A percentile compares a stretch with the other conserved stretches of the same genome.
Conservation (phyloP, 2,329 filamentous ascomycete species). For the Neurospora sp. region DNA sequence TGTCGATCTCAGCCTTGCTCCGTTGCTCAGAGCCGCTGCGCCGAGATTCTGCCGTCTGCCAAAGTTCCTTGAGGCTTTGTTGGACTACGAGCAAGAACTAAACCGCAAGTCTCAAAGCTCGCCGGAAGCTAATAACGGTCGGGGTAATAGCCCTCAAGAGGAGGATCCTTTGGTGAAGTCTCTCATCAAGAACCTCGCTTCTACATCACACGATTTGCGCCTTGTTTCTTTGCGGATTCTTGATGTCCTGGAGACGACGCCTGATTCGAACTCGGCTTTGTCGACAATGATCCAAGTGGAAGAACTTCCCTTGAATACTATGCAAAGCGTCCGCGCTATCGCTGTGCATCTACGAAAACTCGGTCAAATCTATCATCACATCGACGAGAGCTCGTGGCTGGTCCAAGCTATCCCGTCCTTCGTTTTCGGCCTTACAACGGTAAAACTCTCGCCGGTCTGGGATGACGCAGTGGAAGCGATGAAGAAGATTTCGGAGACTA, state of each 20-base stretch:
- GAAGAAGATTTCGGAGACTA: conserved; percentile 61
- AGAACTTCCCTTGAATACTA: conserved; percentile 57
- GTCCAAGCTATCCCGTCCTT: conserved; percentile 66
- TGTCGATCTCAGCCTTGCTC: conserved; percentile 51
- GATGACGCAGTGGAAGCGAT: conserved; percentile 70
- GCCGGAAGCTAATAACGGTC: conserved; percentile 18
- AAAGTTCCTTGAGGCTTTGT: conserved; percentile 55
- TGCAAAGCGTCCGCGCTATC: conserved; percentile 66
- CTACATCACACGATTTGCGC: conserved; percentile 65
- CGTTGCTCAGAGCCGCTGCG: conserved; percentile 54
- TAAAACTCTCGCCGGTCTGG: conserved; percentile 78
- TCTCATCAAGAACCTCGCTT: conserved; percentile 63
- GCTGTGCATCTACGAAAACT: conserved; percentile 82
- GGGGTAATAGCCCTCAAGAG: conserved; percentile 38
- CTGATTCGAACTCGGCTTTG: conserved; percentile 40
- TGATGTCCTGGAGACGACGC: conserved; percentile 43
- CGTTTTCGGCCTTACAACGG: conserved; percentile 80
- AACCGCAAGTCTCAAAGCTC: conserved; percentile 15
- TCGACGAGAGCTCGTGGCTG: conserved; percentile 54
- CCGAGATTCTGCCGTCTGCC: conserved; percentile 54
- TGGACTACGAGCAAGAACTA: conserved; percentile 40
- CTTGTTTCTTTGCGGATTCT: conserved; percentile 65
- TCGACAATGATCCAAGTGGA: conserved; percentile 68
- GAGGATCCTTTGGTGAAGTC: conserved; percentile 52
- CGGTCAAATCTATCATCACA: conserved; percentile 49